phyloP scores from a whole-genome alignment of 2,329 filamentous ascomycete genomes.

The Rutstroemia sp. region DNA sequence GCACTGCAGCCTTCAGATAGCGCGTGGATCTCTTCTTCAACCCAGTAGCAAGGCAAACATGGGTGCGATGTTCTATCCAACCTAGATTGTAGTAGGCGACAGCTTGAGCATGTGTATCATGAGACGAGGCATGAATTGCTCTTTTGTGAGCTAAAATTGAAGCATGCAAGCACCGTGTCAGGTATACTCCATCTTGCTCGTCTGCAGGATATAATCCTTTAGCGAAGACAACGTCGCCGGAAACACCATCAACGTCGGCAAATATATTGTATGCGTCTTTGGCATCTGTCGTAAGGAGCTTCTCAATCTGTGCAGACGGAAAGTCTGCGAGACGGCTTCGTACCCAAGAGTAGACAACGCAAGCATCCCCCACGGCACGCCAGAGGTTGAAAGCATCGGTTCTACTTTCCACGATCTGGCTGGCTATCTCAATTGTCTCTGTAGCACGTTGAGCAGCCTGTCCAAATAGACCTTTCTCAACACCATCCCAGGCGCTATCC shows the following conservation, averaged over 20 bases:
- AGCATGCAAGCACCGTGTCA: constrained; percentile 57
- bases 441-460: constrained; percentile 66
- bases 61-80: constrained; percentile 83
- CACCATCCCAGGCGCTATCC: constrained; percentile 68
- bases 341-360: constrained; percentile 72
- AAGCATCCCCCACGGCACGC: constrained; percentile 87
- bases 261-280: constrained; percentile 53
- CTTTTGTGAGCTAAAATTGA: constrained; percentile 82
- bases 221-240: constrained; percentile 32
- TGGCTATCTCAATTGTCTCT: constrained; percentile 62
- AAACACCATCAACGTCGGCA: constrained; percentile 61
- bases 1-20: constrained; percentile 74
- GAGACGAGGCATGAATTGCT: constrained; percentile 63
- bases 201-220: constrained; percentile 29
- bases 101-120: constrained; percentile 80
- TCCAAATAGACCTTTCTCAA: constrained; percentile 82
- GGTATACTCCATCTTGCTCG: constrained; percentile 31
- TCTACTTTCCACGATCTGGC: constrained; percentile 50
- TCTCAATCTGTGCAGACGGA: constrained; percentile 48
- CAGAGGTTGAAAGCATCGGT: constrained; percentile 84
- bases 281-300: constrained; percentile 49
- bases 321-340: constrained; percentile 59
- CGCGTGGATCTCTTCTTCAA: constrained; percentile 51
- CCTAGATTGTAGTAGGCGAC: constrained; percentile 97
- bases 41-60: constrained; percentile 52